These are phyloP conservation scores for Inga laurina DNA, from an alignment of 306 rosid genomes.

Conservation along the genomic window DNA sequence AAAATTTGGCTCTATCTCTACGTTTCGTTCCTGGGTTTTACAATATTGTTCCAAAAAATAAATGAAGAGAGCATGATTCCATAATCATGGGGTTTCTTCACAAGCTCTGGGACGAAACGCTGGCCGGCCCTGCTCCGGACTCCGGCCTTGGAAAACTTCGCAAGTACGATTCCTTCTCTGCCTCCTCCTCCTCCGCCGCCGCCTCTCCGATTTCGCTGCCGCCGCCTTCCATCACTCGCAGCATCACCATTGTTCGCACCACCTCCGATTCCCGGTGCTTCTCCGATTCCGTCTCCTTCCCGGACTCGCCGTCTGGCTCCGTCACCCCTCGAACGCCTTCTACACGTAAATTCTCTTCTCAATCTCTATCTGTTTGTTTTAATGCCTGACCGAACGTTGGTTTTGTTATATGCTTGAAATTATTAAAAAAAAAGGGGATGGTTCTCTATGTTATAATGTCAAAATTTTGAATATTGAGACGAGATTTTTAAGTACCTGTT, in stretches of 20 bases:
- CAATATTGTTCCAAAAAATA: conserved; percentile 37
- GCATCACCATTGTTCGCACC: conserved; percentile 64
- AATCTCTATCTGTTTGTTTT: not conserved
- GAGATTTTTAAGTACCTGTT: not conserved
- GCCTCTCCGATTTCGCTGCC: conserved; percentile 21
- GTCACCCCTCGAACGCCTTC: conserved; percentile 52
- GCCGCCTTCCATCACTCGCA: conserved; percentile 52
- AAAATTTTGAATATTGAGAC: not conserved
- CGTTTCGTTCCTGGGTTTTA: conserved; percentile 52
- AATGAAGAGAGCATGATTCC: not conserved
- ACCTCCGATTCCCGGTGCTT: not conserved
- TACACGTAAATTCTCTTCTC: conserved; percentile 45
- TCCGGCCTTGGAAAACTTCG: conserved; percentile 87
- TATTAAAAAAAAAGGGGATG: not conserved
- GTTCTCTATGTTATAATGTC: not conserved
- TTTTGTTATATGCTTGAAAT: not conserved
- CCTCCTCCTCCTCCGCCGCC: not conserved
- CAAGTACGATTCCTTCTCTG: conserved; percentile 57
- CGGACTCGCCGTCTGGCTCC: conserved; percentile 40
- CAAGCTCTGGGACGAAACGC: conserved; percentile 96
- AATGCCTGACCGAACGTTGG: not conserved
- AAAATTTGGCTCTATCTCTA: not conserved
- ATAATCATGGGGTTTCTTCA: conserved; percentile 72
- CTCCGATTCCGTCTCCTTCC: conserved; percentile 26
- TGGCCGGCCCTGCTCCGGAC: conserved; percentile 96